These are phyloP conservation scores for Thymus mandschuricus DNA, from an alignment of 257 asterid species.

Conservation along the genomic window DNA sequence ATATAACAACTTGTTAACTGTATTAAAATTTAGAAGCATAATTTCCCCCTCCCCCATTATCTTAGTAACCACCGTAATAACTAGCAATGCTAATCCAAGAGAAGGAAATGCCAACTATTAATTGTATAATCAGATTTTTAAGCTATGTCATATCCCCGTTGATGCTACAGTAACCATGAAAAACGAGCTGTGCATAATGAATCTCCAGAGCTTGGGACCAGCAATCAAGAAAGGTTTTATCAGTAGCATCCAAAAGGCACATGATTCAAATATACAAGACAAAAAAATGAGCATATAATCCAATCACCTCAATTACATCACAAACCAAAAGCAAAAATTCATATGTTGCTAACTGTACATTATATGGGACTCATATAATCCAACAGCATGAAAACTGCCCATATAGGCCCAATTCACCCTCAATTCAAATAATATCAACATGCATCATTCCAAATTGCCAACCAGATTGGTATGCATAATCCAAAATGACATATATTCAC, in stretches of 20 bases:
- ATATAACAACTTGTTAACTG: constrained; percentile 13
- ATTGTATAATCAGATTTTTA: constrained; percentile 9
- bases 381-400: constrained; percentile 14
- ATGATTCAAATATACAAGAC: constrained; percentile 43
- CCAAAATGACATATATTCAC: constrained; percentile 9
- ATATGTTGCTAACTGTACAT: constrained; percentile 13
- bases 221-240: constrained; percentile 37
- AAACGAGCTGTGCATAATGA: constrained; percentile 12
- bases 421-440: not conserved
- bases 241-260: constrained; percentile 53
- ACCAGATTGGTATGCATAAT: constrained; percentile 18
- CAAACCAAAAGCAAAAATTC: constrained; percentile 24
- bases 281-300: constrained; percentile 38
- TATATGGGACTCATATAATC: constrained; percentile 19
- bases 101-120: constrained; percentile 23
- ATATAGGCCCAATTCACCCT: not conserved
- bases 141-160: constrained; percentile 26
- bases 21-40: not conserved
- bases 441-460: constrained; percentile 29
- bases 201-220: constrained; percentile 40
- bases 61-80: not conserved
- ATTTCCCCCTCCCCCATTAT: not conserved
- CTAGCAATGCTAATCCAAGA: constrained; percentile 1
- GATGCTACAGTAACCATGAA: constrained; percentile 32
- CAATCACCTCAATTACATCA: constrained; percentile 28